These are phyloP conservation scores for Yamadazyma laniorum DNA, from an alignment of 805 yeast genomes.

Conservation along the genomic window DNA sequence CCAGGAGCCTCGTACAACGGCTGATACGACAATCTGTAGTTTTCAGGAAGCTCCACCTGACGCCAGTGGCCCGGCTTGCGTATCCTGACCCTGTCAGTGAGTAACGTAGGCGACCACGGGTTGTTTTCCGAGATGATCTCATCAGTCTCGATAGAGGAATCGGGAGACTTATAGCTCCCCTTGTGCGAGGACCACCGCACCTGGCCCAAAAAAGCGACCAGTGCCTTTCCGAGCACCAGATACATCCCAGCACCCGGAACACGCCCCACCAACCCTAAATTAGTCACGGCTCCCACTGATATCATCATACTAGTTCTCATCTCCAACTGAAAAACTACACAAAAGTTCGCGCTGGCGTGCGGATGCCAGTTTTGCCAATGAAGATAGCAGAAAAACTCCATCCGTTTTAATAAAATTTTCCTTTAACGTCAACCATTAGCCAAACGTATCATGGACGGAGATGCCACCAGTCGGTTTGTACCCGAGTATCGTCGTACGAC, in stretches of 20 bases:
- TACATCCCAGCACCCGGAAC: too few species aligned
- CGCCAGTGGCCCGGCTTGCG: constrained; percentile 41
- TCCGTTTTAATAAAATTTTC: not conserved
- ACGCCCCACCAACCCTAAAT: too few species aligned
- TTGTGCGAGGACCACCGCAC: constrained; percentile 8
- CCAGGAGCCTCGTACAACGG: constrained; percentile 68
- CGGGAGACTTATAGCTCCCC: constrained; percentile 16
- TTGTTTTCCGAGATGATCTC: constrained; percentile 41
- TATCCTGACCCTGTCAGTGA: constrained; percentile 43
- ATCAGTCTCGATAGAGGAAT: constrained; percentile 39
- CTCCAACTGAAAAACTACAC: too few species aligned
- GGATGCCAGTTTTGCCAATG: too few species aligned
- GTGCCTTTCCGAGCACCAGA: too few species aligned
- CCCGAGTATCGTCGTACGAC: constrained; percentile 98
- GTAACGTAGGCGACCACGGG: constrained; percentile 46
- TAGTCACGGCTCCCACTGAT: too few species aligned
- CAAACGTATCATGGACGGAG: constrained; percentile 59
- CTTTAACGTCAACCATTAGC: constrained; percentile 1
- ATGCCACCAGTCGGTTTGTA: constrained; percentile 76
- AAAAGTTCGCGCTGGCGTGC: too few species aligned
- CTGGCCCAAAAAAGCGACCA: too few species aligned
- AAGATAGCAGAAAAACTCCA: constrained; percentile 6
- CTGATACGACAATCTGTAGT: constrained; percentile 53
- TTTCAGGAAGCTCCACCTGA: constrained; percentile 47
- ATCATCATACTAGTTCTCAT: too few species aligned